phyloP scores from a whole-genome alignment of 2,329 filamentous ascomycete genomes.

The Sporothrix pseudoabietina region DNA sequence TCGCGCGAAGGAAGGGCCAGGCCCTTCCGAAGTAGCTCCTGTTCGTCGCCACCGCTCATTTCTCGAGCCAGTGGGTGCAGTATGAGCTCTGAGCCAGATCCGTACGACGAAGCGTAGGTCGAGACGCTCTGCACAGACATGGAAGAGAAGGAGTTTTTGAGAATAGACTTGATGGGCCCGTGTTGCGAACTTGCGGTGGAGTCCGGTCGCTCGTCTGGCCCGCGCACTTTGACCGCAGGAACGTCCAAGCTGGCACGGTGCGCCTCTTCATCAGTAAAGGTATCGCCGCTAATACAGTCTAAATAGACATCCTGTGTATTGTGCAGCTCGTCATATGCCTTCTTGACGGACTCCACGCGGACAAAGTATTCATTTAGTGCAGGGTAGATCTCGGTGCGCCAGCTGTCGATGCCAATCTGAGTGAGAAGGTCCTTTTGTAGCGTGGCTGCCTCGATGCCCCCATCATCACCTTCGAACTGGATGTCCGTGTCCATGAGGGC shows the following conservation, averaged over 20 bases:
- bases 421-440: constrained; percentile 25
- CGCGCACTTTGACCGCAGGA: background rate
- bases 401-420: constrained; percentile 27
- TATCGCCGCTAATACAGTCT: too few species aligned
- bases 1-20: constrained; percentile 10
- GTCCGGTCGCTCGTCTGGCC: background rate
- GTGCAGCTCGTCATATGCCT: background rate
- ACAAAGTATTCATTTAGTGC: constrained; percentile 29
- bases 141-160: constrained; percentile 29
- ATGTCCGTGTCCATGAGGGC: constrained; percentile 21
- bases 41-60: constrained; percentile 11
- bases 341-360: constrained; percentile 5
- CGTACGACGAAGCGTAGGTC: constrained; percentile 24
- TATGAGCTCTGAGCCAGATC: constrained; percentile 19
- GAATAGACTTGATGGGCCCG: constrained; percentile 23
- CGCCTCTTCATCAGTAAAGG: too few species aligned
- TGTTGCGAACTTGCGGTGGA: background rate
- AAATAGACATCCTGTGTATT: background rate
- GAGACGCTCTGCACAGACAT: constrained; percentile 25
- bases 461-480: background rate
- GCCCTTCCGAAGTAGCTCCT: constrained; percentile 23
- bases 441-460: background rate
- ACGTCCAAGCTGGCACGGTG: too few species aligned
- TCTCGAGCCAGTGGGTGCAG: constrained; percentile 27
- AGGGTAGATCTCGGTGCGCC: constrained; percentile 28